Conservation (phyloP, 2,329 filamentous ascomycete genomes). For the Fusarium sp. region DNA sequence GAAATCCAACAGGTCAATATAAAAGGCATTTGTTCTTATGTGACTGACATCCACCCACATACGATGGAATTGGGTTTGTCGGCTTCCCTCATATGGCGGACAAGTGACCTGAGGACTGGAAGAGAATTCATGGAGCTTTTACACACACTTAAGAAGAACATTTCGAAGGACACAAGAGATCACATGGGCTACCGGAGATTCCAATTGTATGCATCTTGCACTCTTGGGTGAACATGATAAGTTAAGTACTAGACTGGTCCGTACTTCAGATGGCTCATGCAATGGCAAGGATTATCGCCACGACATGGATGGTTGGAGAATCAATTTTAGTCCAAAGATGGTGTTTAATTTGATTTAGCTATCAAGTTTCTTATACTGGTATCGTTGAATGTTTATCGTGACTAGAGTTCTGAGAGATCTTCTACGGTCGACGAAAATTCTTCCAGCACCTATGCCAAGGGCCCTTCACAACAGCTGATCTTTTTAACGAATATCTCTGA, state of each 20-base stretch:
- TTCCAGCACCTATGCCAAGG: neutral
- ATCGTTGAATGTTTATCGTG: too few relatives aligned
- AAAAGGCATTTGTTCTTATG: too few relatives aligned
- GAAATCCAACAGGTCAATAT: too few relatives aligned
- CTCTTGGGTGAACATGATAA: too few relatives aligned
- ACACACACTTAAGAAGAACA: too few relatives aligned
- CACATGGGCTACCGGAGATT: too few relatives aligned
- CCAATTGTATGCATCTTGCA: neutral
- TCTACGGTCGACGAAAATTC: neutral
- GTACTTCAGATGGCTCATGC: neutral
- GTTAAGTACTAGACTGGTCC: neutral
- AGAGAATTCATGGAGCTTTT: too few relatives aligned
- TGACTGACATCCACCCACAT: neutral
- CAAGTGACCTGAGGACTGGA: too few relatives aligned
- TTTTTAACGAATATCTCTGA: neutral
- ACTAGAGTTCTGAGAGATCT: neutral
- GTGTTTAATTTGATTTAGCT: neutral
- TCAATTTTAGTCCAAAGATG: neutral
- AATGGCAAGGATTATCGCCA: neutral
- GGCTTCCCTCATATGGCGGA: too few relatives aligned
- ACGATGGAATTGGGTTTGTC: too few relatives aligned
- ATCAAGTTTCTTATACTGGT: accelerated
- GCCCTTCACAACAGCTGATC: neutral
- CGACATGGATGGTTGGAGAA: neutral
- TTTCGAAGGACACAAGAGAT: too few relatives aligned